Conservation (phyloP, 495 filamentous ascomycete genomes). For the Xylaria sp. region DNA sequence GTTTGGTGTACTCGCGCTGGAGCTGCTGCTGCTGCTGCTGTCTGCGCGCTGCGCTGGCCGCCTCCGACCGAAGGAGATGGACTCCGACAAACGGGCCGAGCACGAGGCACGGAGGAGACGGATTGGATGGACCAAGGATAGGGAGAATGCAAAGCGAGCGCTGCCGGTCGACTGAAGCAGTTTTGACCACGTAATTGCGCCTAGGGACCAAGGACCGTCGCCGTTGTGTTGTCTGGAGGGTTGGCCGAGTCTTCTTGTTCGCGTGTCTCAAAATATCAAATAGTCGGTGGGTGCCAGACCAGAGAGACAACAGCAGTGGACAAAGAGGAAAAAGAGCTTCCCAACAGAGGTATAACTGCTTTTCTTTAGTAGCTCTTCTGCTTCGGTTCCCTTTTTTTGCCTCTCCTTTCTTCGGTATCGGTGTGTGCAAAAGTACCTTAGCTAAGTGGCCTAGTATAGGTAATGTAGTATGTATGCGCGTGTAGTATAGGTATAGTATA, state of each 20-base stretch:
- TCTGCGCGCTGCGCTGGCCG: constrained; percentile 22
- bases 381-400: not conserved
- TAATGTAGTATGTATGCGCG: not conserved
- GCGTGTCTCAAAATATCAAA: not conserved
- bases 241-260: not conserved
- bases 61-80: constrained; percentile 20
- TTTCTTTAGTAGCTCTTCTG: not conserved
- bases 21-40: no score
- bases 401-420: constrained; percentile 8
- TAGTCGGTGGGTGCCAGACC: not conserved
- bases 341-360: constrained; percentile 3
- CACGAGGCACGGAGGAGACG: not conserved
- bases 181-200: constrained; percentile 5
- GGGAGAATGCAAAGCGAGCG: not conserved
- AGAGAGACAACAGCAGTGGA: not conserved
- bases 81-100: constrained; percentile 25
- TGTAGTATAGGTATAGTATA: not conserved
- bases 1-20: constrained; percentile 8
- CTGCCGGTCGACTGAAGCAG: not conserved
- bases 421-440: constrained; percentile 24
- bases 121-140: not conserved
- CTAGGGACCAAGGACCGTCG: not conserved
- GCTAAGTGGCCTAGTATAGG: constrained; percentile 15
- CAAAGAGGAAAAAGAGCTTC: not conserved
- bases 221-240: not conserved